Percentiles rank a stretch among this genome's conserved stretches.
Conservation (phyloP, 768 basidiomycete genomes). For the Suillus cothurnatus region DNA sequence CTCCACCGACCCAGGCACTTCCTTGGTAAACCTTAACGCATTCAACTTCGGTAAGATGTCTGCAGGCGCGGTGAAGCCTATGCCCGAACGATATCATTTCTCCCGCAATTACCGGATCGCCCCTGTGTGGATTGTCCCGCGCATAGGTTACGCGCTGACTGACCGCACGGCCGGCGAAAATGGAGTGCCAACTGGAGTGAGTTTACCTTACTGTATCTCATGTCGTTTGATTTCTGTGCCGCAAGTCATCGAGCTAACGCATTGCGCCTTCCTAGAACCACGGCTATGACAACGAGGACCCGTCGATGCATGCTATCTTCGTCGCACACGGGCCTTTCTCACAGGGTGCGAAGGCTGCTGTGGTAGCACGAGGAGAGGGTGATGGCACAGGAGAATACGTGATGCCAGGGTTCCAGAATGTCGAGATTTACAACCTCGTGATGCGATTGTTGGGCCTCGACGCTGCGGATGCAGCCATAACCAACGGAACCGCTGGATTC, state of each 20-base stretch:
- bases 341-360: conserved; percentile 57
- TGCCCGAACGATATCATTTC: conserved; percentile 85
- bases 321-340: conserved; percentile 92
- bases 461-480: conserved; percentile 48
- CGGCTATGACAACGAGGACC: conserved; percentile 82
- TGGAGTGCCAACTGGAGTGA: conserved; percentile 75
- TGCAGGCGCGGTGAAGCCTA: conserved; percentile 33
- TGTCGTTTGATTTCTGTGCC: background rate
- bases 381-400: conserved; percentile 52
- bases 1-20: background rate
- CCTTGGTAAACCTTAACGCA: background rate
- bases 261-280: conserved; percentile 58
- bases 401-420: conserved; percentile 83
- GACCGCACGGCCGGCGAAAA: conserved; percentile 58
- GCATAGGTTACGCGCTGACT: conserved; percentile 79
- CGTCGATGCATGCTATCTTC: conserved; percentile 86
- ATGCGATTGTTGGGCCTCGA: conserved; percentile 72
- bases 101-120: conserved; percentile 75
- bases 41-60: conserved; percentile 9
- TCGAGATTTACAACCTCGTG: conserved; percentile 84
- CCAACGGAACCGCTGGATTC: conserved; percentile 80
- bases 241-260: background rate
- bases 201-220: conserved; percentile 27
- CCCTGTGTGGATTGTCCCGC: conserved; percentile 83
- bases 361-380: conserved; percentile 27